A percentile compares a stretch with the other conserved stretches of the same genome.
Evolutionary conservation across 1,284 basidiomycete genomes (phyloP).

Genomic region (Malassezia yamatoensis): DNA sequence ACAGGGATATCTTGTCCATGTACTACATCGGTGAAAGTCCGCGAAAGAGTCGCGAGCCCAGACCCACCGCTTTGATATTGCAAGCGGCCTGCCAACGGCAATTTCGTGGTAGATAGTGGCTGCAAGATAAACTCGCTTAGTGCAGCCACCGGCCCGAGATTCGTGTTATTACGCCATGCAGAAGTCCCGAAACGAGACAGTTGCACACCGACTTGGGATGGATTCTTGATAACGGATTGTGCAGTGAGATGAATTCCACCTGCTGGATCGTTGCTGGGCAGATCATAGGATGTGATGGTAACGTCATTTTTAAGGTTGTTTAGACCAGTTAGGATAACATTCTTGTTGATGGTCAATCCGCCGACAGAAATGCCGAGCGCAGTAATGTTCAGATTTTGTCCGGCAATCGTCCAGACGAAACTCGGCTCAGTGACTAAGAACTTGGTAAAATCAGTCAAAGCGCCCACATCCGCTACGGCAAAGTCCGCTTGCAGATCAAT

Average conservation of each 20-base stretch:
- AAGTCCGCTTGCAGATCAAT: slow-evolving; percentile 58
- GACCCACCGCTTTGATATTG: slow-evolving; percentile 55
- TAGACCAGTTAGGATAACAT: slow-evolving; percentile 63
- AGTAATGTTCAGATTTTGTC: slow-evolving; percentile 58
- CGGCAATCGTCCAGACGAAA: slow-evolving; percentile 65
- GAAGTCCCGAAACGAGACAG: slow-evolving; percentile 59
- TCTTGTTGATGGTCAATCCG: slow-evolving; percentile 56
- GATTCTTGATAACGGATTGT: slow-evolving; percentile 58
- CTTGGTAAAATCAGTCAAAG: slow-evolving; percentile 61
- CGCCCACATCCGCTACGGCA: slow-evolving; percentile 56
- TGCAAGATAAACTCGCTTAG: slow-evolving; percentile 54
- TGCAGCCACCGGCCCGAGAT: slow-evolving; percentile 58
- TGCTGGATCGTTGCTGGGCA: slow-evolving; percentile 62
- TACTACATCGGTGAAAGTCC: slow-evolving; percentile 64
- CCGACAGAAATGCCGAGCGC: slow-evolving; percentile 52
- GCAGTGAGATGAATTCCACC: slow-evolving; percentile 66
- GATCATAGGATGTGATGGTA: slow-evolving; percentile 60
- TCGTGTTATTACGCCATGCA: slow-evolving; percentile 54
- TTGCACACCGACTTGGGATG: slow-evolving; percentile 66
- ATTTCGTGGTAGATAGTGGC: slow-evolving; percentile 54
- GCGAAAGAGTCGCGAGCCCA: slow-evolving; percentile 58
- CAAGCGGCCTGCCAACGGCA: slow-evolving; percentile 60
- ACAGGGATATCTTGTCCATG: slow-evolving; percentile 60
- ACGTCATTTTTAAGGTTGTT: slow-evolving; percentile 61
- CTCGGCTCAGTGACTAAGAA: slow-evolving; percentile 59